phyloP scores from a whole-genome alignment of 2,329 filamentous ascomycete genomes.

The Dichotomopilus funicola region DNA sequence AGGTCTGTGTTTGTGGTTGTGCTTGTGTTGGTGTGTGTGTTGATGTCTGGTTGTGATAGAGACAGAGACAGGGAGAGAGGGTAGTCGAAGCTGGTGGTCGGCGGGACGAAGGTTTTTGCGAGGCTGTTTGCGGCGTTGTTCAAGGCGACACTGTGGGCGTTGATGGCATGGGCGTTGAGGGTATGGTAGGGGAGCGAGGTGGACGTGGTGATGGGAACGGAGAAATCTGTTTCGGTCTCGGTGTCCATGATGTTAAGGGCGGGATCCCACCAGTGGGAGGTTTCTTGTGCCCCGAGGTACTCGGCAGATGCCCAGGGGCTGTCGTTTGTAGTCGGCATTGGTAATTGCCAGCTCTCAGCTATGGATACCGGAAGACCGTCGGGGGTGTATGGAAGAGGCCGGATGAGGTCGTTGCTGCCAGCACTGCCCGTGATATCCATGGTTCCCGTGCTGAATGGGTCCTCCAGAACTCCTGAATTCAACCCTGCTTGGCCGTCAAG shows the following conservation, averaged over 20 bases:
- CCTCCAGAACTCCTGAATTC: too few relatives aligned
- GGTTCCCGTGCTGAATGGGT: too few relatives aligned
- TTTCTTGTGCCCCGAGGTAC: conserved; percentile 12
- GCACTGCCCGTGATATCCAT: too few relatives aligned
- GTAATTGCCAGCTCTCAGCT: conserved; percentile 21
- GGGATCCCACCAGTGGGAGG: conserved; percentile 30
- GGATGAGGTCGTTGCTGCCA: conserved; percentile 3
- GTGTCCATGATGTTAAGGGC: conserved; percentile 14
- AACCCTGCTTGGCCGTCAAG: too few relatives aligned
- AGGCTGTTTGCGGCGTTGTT: conserved; percentile 21
- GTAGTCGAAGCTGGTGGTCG: too few relatives aligned
- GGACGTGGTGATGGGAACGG: too few relatives aligned
- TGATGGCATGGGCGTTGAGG: neutral
- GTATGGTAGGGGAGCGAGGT: neutral
- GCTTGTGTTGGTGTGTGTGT: conserved; percentile 12
- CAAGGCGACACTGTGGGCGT: conserved; percentile 29
- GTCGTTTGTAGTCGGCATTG: conserved; percentile 16
- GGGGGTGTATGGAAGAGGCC: neutral
- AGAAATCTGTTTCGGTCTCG: neutral
- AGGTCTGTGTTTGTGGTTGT: conserved; percentile 31
- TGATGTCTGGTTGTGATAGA: conserved; percentile 28
- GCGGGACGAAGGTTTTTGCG: too few relatives aligned
- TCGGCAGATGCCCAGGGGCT: conserved; percentile 12
- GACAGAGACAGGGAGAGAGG: conserved; percentile 27
- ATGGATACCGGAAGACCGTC: conserved; percentile 20